Conservation (phyloP, 768 basidiomycete genomes). For the Gelatoporia subvermispora region DNA sequence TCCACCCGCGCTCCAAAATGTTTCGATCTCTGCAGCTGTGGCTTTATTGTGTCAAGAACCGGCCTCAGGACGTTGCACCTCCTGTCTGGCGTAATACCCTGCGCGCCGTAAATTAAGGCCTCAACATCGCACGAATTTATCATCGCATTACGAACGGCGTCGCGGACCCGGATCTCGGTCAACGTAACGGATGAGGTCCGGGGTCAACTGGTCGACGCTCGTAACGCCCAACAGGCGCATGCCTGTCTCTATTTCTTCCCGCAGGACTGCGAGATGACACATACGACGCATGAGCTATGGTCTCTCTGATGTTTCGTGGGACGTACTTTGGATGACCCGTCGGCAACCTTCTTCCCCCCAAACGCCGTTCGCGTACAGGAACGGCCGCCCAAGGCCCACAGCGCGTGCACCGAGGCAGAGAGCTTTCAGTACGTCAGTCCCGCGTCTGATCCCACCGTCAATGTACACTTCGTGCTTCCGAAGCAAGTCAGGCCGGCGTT, state of each 20-base stretch:
- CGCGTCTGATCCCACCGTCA: slow-evolving; percentile 42
- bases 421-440: slow-evolving; percentile 46
- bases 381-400: slow-evolving; percentile 40
- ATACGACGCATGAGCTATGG: too few species aligned
- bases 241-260: slow-evolving; percentile 35
- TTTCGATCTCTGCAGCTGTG: too few species aligned
- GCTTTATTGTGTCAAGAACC: too few species aligned
- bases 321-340: slow-evolving; percentile 22
- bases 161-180: slow-evolving; percentile 4
- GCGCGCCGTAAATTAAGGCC: too few species aligned
- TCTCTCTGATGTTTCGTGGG: background rate
- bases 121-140: too few species aligned
- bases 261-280: slow-evolving; percentile 25
- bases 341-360: slow-evolving; percentile 30
- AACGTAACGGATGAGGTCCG: slow-evolving; percentile 31
- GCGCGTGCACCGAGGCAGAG: slow-evolving; percentile 44
- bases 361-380: slow-evolving; percentile 35
- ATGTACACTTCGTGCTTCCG: slow-evolving; percentile 35
- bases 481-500: slow-evolving; percentile 37
- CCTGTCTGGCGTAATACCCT: too few species aligned
- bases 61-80: too few species aligned
- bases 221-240: slow-evolving; percentile 39
- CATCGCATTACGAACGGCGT: too few species aligned
- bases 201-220: slow-evolving; percentile 30
- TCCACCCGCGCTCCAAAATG: too few species aligned